Percentiles rank a stretch among this genome's conserved stretches.
These are phyloP conservation scores for Lentinula novae-zelandiae DNA, from an alignment of 1,284 basidiomycete genomes.

Conservation along the genomic window DNA sequence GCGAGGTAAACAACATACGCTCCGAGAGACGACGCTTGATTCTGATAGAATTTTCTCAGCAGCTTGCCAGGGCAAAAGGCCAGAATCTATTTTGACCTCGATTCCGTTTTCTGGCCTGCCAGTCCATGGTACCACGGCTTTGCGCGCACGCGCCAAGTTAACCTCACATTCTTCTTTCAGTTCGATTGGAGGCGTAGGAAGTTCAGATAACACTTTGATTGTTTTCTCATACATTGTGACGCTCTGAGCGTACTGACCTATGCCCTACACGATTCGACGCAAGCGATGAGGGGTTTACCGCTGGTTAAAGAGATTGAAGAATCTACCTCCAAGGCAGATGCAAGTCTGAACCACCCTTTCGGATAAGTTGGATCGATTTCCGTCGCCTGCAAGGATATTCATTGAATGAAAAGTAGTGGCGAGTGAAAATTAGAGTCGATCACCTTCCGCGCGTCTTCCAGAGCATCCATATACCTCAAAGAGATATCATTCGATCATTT, in stretches of 20 bases:
- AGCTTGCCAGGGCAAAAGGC: conserved; percentile 23
- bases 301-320: background rate
- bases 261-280: background rate
- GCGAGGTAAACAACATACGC: conserved; percentile 17
- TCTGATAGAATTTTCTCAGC: conserved; percentile 15
- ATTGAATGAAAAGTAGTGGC: background rate
- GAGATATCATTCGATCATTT: background rate
- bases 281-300: background rate
- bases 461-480: conserved; percentile 22
- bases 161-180: conserved; percentile 23
- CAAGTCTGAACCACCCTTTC: conserved; percentile 33
- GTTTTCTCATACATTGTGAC: conserved; percentile 16
- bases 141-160: conserved; percentile 9
- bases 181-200: conserved; percentile 17
- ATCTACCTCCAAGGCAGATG: conserved; percentile 26
- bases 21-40: background rate
- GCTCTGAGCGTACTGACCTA: conserved; percentile 5
- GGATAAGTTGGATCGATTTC: conserved; percentile 30
- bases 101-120: conserved; percentile 10
- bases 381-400: conserved; percentile 25
- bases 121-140: background rate
- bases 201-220: conserved; percentile 20
- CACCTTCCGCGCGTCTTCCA: conserved; percentile 22
- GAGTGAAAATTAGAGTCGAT: background rate
- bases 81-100: conserved; percentile 5